Evolutionary conservation across 495 filamentous ascomycete species (phyloP).

Genomic region (Penicillium paxilli): DNA sequence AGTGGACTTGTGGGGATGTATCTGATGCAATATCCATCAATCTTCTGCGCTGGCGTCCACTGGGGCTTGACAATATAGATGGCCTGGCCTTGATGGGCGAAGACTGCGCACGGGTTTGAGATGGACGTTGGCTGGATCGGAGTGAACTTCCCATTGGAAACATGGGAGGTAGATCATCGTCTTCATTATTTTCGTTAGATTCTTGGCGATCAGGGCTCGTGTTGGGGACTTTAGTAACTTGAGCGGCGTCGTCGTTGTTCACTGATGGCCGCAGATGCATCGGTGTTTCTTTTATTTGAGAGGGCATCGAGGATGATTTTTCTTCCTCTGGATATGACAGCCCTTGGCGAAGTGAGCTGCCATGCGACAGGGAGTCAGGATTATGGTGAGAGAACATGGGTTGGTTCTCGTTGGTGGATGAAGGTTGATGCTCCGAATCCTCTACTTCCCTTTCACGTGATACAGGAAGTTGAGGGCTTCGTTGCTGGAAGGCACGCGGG

Average conservation of each 20-base stretch:
- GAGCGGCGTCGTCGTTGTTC: slow-evolving; percentile 32
- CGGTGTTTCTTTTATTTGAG: slow-evolving; percentile 43
- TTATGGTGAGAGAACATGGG: neutral
- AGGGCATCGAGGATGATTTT: slow-evolving; percentile 45
- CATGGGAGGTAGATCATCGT: slow-evolving; percentile 44
- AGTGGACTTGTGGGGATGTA: slow-evolving; percentile 37
- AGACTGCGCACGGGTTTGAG: slow-evolving; percentile 23
- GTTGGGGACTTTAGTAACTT: slow-evolving; percentile 40
- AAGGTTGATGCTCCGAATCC: slow-evolving; percentile 3
- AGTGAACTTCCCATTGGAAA: slow-evolving; percentile 19
- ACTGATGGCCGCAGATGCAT: slow-evolving; percentile 25
- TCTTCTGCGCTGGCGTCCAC: slow-evolving; percentile 41
- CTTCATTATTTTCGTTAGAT: slow-evolving; percentile 36
- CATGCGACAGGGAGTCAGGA: neutral
- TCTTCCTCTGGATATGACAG: slow-evolving; percentile 13
- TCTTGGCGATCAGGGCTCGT: slow-evolving; percentile 38
- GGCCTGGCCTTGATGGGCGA: slow-evolving; percentile 32
- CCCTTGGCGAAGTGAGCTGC: neutral
- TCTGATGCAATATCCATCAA: slow-evolving; percentile 50
- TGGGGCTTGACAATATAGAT: slow-evolving; percentile 40
- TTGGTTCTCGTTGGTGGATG: slow-evolving; percentile 6
- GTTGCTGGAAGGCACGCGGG: neutral
- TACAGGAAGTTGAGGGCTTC: neutral
- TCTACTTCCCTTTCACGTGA: neutral
- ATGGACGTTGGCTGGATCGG: slow-evolving; percentile 24